phyloP scores from a whole-genome alignment of 805 yeast species.

The Zygosaccharomyces kombuchaensis region DNA sequence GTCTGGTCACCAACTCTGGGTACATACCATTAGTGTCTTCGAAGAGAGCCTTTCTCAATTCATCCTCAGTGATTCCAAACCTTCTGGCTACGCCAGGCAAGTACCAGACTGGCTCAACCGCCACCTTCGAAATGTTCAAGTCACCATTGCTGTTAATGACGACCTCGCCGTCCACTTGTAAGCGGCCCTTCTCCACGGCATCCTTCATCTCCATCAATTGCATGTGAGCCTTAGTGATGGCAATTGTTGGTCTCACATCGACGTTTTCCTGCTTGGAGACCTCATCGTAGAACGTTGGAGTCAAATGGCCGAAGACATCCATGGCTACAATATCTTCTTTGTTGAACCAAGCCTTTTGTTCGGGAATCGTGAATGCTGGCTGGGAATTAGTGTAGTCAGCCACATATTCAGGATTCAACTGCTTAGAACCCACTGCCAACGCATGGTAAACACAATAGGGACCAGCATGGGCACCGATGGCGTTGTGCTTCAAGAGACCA shows the following conservation, averaged over 20 bases:
- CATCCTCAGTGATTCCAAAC: constrained; percentile 51
- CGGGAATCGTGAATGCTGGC: constrained; percentile 54
- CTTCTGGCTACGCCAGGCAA: constrained; percentile 66
- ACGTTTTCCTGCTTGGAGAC: constrained; percentile 43
- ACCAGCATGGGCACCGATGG: constrained; percentile 64
- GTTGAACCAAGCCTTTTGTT: constrained; percentile 54
- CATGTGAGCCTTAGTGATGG: constrained; percentile 63
- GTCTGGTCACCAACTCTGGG: constrained; percentile 64
- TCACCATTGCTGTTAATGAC: constrained; percentile 60
- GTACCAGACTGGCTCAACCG: constrained; percentile 69
- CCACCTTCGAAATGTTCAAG: constrained; percentile 57
- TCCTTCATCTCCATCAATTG: constrained; percentile 55
- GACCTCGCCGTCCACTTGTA: constrained; percentile 55
- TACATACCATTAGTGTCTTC: constrained; percentile 70
- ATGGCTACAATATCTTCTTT: constrained; percentile 55
- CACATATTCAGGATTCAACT: constrained; percentile 46
- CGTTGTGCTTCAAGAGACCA: constrained; percentile 51
- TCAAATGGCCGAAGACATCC: constrained; percentile 65
- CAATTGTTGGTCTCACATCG: constrained; percentile 60
- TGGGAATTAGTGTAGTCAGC: constrained; percentile 63
- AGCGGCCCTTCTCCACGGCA: constrained; percentile 49
- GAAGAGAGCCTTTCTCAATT: constrained; percentile 55
- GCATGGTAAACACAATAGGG: constrained; percentile 64
- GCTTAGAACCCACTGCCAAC: constrained; percentile 57
- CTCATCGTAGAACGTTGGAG: constrained; percentile 54